Evolutionary conservation across 1,284 basidiomycete genomes (phyloP), one percentile per base, ranked within the genome.

Genomic region (Leccinum variabile): DNA sequence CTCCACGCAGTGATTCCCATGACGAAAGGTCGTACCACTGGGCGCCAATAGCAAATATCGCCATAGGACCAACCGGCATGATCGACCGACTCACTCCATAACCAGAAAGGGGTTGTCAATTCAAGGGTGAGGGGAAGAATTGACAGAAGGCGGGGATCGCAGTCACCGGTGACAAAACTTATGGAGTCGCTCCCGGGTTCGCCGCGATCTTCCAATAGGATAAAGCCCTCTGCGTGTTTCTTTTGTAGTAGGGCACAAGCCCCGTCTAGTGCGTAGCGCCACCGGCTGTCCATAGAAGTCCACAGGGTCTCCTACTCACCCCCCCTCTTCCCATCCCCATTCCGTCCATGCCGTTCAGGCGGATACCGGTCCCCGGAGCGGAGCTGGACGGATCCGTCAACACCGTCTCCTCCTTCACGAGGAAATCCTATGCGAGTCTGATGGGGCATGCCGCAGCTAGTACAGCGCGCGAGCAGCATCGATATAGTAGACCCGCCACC

Each of bases 361-460:
- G 28, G 69, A 60, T 44, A 35, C 59, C 63, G 13, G 35, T 37
- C 35, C 0, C 35, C 35, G 69, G 68, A 61, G 13, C 69, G 69
- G 70, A 59, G 32, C 50, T 58, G 46, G 35, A 57, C 70, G 52
- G 60, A 59, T 52, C 50, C 56, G 37, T 54, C n/a, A 35, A 25
- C 25, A 30, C 44, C 18, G 37, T 39, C 35, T 18, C 52, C 13
- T 35, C 18, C 58, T 58, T 37, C 63, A 18, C 49, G 53, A 67
- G 46, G 64, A 9, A 22, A 33, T 52, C 57, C 50, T 9, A 49
- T 22, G 44, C 1, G 53, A 35, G 16, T 32, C 30, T 46, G 44
- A 46, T n/a, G n/a, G n/a, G 41, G 32, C 13, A 28, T 16, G 22
- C 6, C n/a, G 28, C n/a, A n/a, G 18, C 16, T 8, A 7, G 44